A percentile compares a stretch with the other conserved stretches of the same genome.
These are phyloP conservation scores for Podila epicladia DNA, from an alignment of 192 early-diverging fungal genomes.

Conservation along the genomic window DNA sequence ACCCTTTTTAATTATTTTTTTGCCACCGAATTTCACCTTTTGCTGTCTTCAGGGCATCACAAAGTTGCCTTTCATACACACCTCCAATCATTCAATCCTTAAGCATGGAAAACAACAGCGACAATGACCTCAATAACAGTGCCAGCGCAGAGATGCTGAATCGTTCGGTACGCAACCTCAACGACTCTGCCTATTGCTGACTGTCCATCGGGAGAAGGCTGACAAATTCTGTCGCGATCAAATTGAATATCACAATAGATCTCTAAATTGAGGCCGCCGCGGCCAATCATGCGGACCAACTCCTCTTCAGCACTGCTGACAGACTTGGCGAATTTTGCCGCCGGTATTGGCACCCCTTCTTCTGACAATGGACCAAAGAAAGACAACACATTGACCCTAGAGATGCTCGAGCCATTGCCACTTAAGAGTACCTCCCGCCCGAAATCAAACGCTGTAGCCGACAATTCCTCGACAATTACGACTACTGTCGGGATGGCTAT, in stretches of 20 bases:
- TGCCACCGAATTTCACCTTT: no score
- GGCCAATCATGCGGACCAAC: constrained; percentile 1
- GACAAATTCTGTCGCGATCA: no score
- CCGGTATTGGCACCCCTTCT: neutral
- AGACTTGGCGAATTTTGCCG: neutral
- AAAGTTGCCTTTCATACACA: no score
- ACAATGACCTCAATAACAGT: neutral
- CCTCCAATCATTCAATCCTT: no score
- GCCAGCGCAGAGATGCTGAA: neutral
- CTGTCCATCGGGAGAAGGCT: no score
- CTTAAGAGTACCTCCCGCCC: neutral
- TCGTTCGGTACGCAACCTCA: neutral
- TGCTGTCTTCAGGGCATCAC: no score
- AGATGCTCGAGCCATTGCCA: neutral
- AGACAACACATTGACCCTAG: neutral
- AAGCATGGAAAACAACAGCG: neutral
- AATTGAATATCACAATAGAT: neutral
- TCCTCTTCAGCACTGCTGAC: neutral
- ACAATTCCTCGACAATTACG: neutral
- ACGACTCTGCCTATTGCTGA: no score
- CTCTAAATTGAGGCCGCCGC: neutral
- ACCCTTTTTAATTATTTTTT: no score
- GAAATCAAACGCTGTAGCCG: neutral
- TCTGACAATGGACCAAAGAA: neutral
- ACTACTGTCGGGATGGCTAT: neutral